Conservation (phyloP, 164 flowering plant genomes). For the Cinnamomum micranthum region DNA sequence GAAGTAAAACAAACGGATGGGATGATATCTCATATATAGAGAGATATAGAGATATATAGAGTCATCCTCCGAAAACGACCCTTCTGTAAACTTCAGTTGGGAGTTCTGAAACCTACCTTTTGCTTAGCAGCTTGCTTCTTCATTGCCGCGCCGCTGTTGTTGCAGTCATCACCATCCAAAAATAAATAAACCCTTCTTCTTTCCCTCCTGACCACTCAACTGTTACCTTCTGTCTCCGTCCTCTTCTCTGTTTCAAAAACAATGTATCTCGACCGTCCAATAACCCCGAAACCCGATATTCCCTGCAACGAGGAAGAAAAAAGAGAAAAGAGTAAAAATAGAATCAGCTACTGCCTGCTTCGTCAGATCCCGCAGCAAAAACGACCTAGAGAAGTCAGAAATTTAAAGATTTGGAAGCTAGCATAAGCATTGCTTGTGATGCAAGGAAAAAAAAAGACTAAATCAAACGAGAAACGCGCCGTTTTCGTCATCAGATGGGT, state of each 20-base stretch:
- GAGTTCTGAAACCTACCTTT: conserved; percentile 10
- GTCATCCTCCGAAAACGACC: neutral
- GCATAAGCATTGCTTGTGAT: no score
- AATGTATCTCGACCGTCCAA: neutral
- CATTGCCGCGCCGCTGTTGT: conserved; percentile 8
- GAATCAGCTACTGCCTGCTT: neutral
- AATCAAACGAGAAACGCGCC: no score
- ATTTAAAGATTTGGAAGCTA: no score
- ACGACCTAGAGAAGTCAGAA: no score
- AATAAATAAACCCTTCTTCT: no score
- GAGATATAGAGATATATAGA: neutral
- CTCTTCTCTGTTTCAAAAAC: neutral
- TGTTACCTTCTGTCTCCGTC: neutral
- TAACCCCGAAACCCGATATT: neutral
- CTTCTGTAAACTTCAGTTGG: conserved; percentile 9
- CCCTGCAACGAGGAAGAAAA: neutral
- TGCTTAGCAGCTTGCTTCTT: conserved; percentile 11
- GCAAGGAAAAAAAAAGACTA: no score
- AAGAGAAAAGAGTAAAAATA: no score
- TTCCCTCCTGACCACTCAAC: neutral
- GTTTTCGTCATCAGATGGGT: no score
- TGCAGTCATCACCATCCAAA: neutral
- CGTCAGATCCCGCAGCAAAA: neutral
- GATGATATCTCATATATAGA: neutral
- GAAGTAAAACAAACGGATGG: neutral